Evolutionary conservation across 2,329 filamentous ascomycete genomes (phyloP).

Genomic region (Chaetomium sp.): DNA sequence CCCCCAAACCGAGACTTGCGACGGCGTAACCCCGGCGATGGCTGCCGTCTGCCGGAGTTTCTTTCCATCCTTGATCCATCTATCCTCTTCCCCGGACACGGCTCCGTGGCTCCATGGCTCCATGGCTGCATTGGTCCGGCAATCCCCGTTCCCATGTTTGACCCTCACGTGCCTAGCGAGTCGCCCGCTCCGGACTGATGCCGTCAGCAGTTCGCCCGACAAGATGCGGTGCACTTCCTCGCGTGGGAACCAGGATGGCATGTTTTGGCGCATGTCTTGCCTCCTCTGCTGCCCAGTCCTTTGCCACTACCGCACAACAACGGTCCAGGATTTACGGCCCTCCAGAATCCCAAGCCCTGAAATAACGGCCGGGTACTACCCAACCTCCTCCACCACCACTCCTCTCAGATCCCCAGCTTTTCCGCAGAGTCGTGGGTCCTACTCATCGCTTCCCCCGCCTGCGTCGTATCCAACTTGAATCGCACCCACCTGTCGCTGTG

Average conservation of each 20-base stretch:
- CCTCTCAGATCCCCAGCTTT: constrained; percentile 12
- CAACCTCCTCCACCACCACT: not conserved
- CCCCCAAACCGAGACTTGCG: not conserved
- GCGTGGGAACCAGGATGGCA: not conserved
- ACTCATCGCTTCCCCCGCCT: not conserved
- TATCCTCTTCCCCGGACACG: constrained; percentile 22
- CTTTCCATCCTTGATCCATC: not conserved
- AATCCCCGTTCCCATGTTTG: constrained; percentile 6
- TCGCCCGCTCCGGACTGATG: not conserved
- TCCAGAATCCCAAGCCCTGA: not conserved
- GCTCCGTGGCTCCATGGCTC: no score
- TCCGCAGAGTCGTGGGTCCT: constrained; percentile 11
- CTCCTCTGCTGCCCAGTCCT: not conserved
- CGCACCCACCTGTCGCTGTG: constrained; percentile 1
- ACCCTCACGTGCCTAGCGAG: constrained; percentile 6
- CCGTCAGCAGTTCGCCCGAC: not conserved
- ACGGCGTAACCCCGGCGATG: constrained; percentile 12
- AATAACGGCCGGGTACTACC: constrained; percentile 6
- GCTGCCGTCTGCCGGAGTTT: not conserved
- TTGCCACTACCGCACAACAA: constrained; percentile 2
- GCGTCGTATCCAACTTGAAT: not conserved
- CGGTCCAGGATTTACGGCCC: not conserved
- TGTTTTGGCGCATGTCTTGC: not conserved
- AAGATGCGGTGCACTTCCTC: not conserved
- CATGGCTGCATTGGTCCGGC: not conserved